phyloP scores from a whole-genome alignment of 108 stramenopile genomes.

The Aureococcus anophagefferens region DNA sequence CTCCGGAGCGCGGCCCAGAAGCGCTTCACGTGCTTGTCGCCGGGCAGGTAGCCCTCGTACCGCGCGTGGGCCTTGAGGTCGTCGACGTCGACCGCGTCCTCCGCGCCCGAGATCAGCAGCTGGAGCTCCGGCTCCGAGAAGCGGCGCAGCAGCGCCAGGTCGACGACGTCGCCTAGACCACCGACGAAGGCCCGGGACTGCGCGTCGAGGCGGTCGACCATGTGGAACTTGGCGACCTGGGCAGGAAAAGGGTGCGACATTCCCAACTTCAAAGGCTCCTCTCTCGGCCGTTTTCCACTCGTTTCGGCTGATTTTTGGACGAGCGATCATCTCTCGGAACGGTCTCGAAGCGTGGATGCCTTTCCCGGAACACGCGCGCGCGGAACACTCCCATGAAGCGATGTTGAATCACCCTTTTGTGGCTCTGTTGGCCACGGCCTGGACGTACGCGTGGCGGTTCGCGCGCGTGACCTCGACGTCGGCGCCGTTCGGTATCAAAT shows the following conservation, averaged over 20 bases:
- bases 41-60: slow-evolving; percentile 72
- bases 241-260: too few species aligned
- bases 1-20: slow-evolving; percentile 80
- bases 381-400: too few species aligned
- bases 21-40: slow-evolving; percentile 64
- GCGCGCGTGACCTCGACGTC: slow-evolving; percentile 1
- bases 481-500: background rate
- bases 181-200: slow-evolving; percentile 83
- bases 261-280: too few species aligned
- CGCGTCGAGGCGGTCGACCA: slow-evolving; percentile 72
- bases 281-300: too few species aligned
- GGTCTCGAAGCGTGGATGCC: too few species aligned
- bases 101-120: slow-evolving; percentile 70
- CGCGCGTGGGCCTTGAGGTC: slow-evolving; percentile 77
- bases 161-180: slow-evolving; percentile 88
- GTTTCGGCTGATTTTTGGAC: too few species aligned
- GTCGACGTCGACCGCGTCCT: slow-evolving; percentile 72
- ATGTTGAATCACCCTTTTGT: too few species aligned
- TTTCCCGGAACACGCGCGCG: too few species aligned
- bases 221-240: slow-evolving; percentile 93
- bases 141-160: slow-evolving; percentile 68
- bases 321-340: too few species aligned
- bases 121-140: slow-evolving; percentile 95
- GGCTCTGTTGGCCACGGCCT: background rate
- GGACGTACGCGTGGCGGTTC: background rate